Evolutionary conservation across 202 grass and related monocot species (phyloP).

Genomic region (Musa balbisiana): DNA sequence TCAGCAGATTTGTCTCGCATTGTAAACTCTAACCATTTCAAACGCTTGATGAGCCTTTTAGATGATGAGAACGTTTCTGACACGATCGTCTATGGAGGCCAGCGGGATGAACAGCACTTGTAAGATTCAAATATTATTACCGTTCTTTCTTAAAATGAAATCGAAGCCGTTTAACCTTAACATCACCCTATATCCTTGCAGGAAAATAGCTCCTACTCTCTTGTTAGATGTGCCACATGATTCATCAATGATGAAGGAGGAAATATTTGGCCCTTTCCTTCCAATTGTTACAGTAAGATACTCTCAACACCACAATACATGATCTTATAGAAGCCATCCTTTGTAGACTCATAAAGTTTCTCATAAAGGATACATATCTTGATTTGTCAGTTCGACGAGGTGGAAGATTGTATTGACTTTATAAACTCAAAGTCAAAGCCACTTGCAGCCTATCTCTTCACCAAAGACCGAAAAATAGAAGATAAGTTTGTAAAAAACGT

Average conservation of each 20-base stretch:
- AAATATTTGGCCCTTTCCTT: slow-evolving; percentile 9
- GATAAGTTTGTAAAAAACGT: slow-evolving; percentile 41
- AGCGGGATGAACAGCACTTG: slow-evolving; percentile 1
- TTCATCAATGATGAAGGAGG: slow-evolving; percentile 5
- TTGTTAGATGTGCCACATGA: slow-evolving; percentile 15
- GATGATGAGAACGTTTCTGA: slow-evolving; percentile 16
- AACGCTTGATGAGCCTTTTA: slow-evolving; percentile 4
- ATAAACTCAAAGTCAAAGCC: slow-evolving; percentile 63
- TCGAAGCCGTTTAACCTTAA: neutral
- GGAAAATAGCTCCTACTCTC: slow-evolving; percentile 12
- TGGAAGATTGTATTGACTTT: slow-evolving; percentile 58
- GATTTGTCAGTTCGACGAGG: slow-evolving; percentile 55
- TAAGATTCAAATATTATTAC: neutral
- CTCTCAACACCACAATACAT: no score
- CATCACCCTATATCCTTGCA: neutral
- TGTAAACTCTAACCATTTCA: slow-evolving; percentile 8
- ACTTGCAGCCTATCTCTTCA: slow-evolving; percentile 86
- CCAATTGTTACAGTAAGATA: slow-evolving; percentile 3
- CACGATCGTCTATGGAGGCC: slow-evolving; percentile 1
- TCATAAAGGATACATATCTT: neutral
- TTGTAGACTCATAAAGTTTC: neutral
- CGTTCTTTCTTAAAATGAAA: neutral
- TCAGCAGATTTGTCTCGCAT: slow-evolving; percentile 17
- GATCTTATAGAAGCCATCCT: neutral
- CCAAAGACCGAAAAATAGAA: slow-evolving; percentile 72